Base-by-base conservation (phyloP, 1,139 yeast genomes). In the Magnusiomyces ingens region DNA sequence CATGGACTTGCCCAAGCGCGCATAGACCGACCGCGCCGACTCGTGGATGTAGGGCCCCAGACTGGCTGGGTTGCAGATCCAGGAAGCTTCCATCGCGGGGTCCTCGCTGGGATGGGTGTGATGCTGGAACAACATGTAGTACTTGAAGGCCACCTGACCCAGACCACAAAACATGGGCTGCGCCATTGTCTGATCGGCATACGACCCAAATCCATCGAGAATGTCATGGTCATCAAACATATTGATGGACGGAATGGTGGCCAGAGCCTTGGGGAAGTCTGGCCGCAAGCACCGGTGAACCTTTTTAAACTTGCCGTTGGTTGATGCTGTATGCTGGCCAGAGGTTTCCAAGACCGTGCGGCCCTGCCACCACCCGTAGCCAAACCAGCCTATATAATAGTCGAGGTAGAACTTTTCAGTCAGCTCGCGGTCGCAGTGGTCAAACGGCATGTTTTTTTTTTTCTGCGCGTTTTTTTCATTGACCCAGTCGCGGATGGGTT, bases 171-270 rank as follows among this genome's bases (percentile, higher is more conserved):
- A 87, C 18, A 87, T 78, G 0, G 81, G 81, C 36, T 82, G 79
- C 1, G 64, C 63, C 96, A 89, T 90, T 48, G 96, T 87, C 1
- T 69, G 57, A 59, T 88, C 87, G 48, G 76, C 75, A 68, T 91
- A 91, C 1, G 96, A 85, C 1, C 98, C 99, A 70, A 81, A 93
- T 2, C 98, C 99, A 66, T 91, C 99, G 61, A 93, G 89, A 54
- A 91, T 85, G 67, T 90, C 97, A 69, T 91, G 97, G 53, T 73
- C 77, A 68, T 93, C 98, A 71, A 73, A 90, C 41, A 91, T 80
- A 66, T 90, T 91, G 53, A 91, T 75, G 50, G 84, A 78, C 10
- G 99, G 98, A 60, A 93, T 90, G 53, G 81, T 80, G 0, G 95
- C 81, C 75, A 86, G 71, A 5, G 97, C 86, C 46, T 78, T 67